Percentiles rank a stretch among this genome's conserved stretches.
Evolutionary conservation across 441 rosid genomes (phyloP).

Genomic region (Metrosideros polymorpha): DNA sequence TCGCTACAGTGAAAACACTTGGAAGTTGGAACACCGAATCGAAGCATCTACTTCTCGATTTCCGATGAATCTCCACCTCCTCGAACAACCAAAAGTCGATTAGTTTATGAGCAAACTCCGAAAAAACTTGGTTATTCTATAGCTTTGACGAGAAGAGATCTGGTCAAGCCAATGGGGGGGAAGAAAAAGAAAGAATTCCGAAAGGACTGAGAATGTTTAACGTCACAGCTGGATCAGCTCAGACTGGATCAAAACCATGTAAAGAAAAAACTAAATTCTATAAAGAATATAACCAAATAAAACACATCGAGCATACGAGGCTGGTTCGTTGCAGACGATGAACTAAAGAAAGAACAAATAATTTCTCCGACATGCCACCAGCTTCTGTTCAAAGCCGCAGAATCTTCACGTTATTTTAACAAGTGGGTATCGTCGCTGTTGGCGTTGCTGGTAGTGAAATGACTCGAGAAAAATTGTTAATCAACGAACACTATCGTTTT

Average conservation of each 20-base stretch:
- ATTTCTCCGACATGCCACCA: conserved; percentile 45
- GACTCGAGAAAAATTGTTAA: not conserved
- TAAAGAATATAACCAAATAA: not conserved
- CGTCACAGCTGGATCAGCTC: not conserved
- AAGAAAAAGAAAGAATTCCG: not conserved
- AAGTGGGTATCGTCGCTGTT: not conserved
- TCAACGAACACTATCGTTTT: not conserved
- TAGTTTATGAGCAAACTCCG: not conserved
- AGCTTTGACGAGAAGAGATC: not conserved
- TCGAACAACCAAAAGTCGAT: not conserved
- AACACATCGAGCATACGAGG: not conserved
- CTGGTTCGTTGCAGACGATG: not conserved
- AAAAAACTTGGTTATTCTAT: not conserved
- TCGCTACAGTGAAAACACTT: not conserved
- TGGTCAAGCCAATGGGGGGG: not conserved
- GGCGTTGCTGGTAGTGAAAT: not conserved
- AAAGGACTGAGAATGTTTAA: not conserved
- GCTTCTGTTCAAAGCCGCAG: conserved; percentile 14
- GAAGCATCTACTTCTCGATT: not conserved
- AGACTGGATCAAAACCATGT: not conserved
- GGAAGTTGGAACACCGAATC: conserved; percentile 13
- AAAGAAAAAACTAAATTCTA: conserved; percentile 5
- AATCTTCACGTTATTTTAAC: conserved; percentile 20
- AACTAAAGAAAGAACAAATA: conserved; percentile 7
- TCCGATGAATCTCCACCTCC: not conserved